Evolutionary conservation across 2,329 filamentous ascomycete genomes (phyloP).

Genomic region (Colletotrichum lindemuthianum): DNA sequence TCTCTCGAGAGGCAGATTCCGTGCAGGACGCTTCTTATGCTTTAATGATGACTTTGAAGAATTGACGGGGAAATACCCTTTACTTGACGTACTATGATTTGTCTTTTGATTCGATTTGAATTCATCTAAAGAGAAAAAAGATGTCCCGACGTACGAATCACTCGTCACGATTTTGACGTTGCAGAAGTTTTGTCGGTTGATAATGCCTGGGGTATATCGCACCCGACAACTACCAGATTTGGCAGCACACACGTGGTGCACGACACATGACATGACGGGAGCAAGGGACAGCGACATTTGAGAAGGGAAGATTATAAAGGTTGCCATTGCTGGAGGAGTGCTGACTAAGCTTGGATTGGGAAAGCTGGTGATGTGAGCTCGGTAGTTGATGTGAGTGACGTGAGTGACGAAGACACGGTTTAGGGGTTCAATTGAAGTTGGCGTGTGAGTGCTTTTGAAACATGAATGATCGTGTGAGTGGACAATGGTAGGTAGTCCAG

Average conservation of each 20-base stretch:
- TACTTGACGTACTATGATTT: not conserved
- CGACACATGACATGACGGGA: not conserved
- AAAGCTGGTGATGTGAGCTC: not conserved
- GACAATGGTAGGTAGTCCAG: not conserved
- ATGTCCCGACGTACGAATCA: too few species aligned
- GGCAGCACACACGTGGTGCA: not conserved
- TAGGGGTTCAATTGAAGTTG: too few species aligned
- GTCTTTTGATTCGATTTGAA: too few species aligned
- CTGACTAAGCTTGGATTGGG: slow-evolving; percentile 7
- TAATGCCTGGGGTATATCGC: too few species aligned
- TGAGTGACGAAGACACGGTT: too few species aligned
- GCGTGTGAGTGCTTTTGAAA: too few species aligned
- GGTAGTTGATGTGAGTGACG: not conserved
- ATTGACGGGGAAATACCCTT: slow-evolving; percentile 17
- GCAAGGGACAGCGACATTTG: not conserved
- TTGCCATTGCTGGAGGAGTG: too few species aligned
- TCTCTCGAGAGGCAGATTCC: not conserved
- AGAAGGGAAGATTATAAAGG: not conserved
- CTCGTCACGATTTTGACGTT: too few species aligned
- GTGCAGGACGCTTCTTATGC: slow-evolving; percentile 8
- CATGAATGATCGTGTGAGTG: not conserved
- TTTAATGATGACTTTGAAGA: slow-evolving; percentile 15
- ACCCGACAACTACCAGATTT: not conserved
- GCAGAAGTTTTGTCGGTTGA: too few species aligned
- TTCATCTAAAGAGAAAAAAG: too few species aligned